phyloP scores from a whole-genome alignment of 768 basidiomycete species.

The Harrya chromipes region DNA sequence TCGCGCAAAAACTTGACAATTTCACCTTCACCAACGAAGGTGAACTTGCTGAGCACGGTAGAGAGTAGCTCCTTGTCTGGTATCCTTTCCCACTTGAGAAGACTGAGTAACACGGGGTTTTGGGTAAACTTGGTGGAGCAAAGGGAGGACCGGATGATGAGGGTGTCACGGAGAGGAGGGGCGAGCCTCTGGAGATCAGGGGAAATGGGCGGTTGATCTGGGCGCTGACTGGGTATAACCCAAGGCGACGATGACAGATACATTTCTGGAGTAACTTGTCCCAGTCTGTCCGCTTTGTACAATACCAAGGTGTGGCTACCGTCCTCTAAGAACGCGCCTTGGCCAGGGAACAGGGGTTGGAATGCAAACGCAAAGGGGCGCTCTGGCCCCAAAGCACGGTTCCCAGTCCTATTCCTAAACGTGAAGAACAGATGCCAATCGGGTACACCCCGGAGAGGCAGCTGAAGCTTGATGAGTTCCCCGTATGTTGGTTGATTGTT shows the following conservation, averaged over 20 bases:
- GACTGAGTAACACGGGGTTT: constrained; percentile 75
- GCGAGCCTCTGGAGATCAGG: constrained; percentile 63
- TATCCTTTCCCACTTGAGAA: constrained; percentile 80
- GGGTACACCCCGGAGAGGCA: constrained; percentile 65
- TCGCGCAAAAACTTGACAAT: constrained; percentile 90
- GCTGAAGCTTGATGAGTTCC: constrained; percentile 84
- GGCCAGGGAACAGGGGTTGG: constrained; percentile 79
- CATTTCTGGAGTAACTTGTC: constrained; percentile 56
- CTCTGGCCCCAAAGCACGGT: constrained; percentile 51
- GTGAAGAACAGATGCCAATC: constrained; percentile 94
- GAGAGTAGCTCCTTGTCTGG: constrained; percentile 61
- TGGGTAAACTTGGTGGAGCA: constrained; percentile 93
- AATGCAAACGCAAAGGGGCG: constrained; percentile 91
- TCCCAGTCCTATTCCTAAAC: constrained; percentile 71
- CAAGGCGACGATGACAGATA: constrained; percentile 74
- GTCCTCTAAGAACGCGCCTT: constrained; percentile 80
- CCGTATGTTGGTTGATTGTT: constrained; percentile 90
- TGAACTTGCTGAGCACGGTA: constrained; percentile 76
- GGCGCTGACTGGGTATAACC: constrained; percentile 50
- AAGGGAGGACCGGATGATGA: constrained; percentile 82
- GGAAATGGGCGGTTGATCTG: constrained; percentile 57
- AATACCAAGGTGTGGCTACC: constrained; percentile 83
- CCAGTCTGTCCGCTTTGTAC: constrained; percentile 75
- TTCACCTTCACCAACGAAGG: constrained; percentile 91
- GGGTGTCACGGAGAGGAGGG: constrained; percentile 69